Evolutionary conservation across 1,284 basidiomycete species (phyloP), one percentile per base, ranked within the genome.

Genomic region (Phylloboletellus chloephorus): DNA sequence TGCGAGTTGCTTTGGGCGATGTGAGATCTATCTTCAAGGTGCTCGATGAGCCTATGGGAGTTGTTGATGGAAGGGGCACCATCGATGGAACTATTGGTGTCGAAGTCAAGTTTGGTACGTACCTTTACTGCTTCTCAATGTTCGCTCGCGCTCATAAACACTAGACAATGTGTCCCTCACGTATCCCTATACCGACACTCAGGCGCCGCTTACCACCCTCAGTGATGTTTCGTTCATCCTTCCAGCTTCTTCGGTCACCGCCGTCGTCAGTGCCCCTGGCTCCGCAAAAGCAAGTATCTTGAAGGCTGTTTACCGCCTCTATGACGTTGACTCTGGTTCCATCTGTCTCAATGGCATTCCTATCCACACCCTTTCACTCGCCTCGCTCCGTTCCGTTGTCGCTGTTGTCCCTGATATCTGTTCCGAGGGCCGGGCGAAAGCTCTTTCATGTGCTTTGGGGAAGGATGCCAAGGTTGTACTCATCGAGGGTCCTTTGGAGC

Each of bases 301-400:
- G 41, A 81, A 88, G 12, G 71, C 92, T 33, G 70, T 96, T 11
- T 95, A 89, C 61, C 76, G 91, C 32, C 92, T 96, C 67, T 94
- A 95, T 61, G 92, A 95, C 56, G 72, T 91, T 15, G 71, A 74
- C 41, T 86, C 86, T 23, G 72, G 82, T 48, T 70, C 79, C 22
- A 86, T 88, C 50, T 62, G 78, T 37, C 81, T 94, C 48, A 89
- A 95, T 54, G 88, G 87, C 2, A 75, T 85, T 55, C 88, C 95
- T 54, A 85, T 96, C 43, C 75, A 84, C 24, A 81, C 90, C 50
- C 76, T 95, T 10, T 92, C 89, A 0, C 88, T 93, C 58, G 67
- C 72, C 25, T 86, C 82, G 44, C 67, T 95, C 31, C 74, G 90
- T 31, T 76, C 78, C 50, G 76, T 86, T 1, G 87, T 95, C 46